phyloP scores from a whole-genome alignment of 352 stramenopile species.

The Blastocystis sp. region DNA sequence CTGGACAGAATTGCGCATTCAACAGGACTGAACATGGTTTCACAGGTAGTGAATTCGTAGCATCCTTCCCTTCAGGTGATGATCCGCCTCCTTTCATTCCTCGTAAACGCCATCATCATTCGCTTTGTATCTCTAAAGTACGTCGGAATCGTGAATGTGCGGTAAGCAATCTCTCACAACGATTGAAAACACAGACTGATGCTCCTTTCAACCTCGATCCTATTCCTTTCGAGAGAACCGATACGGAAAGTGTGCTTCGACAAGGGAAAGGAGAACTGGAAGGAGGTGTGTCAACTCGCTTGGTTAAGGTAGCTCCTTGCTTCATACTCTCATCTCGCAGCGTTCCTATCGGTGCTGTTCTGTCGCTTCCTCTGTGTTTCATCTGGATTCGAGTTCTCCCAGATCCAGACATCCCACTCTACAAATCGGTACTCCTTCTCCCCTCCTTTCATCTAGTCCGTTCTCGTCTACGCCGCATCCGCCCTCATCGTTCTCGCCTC shows the following conservation, averaged over 20 bases:
- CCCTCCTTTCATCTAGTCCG: constrained; percentile 1
- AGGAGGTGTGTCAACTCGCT: background rate
- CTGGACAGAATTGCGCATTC: constrained; percentile 49
- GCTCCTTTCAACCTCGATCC: constrained; percentile 31
- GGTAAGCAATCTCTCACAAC: background rate
- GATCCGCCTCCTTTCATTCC: constrained; percentile 36
- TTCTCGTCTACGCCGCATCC: constrained; percentile 19
- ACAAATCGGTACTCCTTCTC: constrained; percentile 7
- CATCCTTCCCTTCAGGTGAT: constrained; percentile 25
- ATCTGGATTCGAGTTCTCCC: constrained; percentile 59
- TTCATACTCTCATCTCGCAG: background rate
- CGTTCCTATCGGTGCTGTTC: constrained; percentile 32
- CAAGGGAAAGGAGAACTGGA: constrained; percentile 23
- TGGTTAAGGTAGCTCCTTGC: background rate
- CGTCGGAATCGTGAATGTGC: constrained; percentile 49
- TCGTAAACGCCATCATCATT: constrained; percentile 52
- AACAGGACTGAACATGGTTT: constrained; percentile 54
- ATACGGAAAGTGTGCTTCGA: constrained; percentile 71
- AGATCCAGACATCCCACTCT: constrained; percentile 37
- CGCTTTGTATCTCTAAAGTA: constrained; percentile 40
- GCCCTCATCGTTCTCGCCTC: constrained; percentile 48
- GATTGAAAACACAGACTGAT: constrained; percentile 14
- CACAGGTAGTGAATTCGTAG: background rate
- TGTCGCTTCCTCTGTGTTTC: constrained; percentile 27
- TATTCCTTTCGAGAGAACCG: constrained; percentile 63